Base-by-base conservation (phyloP, 805 yeast genomes). In the Ogataea pini region DNA sequence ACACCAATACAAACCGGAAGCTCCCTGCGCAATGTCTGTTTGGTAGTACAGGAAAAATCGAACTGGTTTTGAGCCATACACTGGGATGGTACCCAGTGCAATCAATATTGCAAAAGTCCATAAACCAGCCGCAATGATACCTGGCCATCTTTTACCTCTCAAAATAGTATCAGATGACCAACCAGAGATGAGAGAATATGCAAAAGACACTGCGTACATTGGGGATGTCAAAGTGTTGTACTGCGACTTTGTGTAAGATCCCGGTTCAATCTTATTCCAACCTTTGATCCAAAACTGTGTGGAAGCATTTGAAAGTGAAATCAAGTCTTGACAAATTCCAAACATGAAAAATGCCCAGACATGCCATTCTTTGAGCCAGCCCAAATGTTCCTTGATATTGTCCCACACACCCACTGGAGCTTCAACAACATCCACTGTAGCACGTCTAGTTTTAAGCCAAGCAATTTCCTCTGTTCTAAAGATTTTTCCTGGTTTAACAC, bases 401-500 rank as follows among this genome's bases (percentile, higher is more conserved):
- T 29, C 42, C 54, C 37, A 41, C 3, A 43, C 20, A 32, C 55
- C 55, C 13, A 40, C 33, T n/a, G 55, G 57, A 1, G 34, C 40
- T 22, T 34, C 38, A 22, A 39, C 50, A 24, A 38, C 25, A 17
- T 45, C 36, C 9, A 45, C 29, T n/a, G 38, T n/a, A 18, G 57
- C 57, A 17, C 31, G 42, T 45, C 57, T 50, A 12, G 42, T 32
- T 27, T 41, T 44, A 22, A 52, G 42, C 51, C 52, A 52, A 3
- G 43, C 46, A 18, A 51, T 47, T 24, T 54, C 55, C 20, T 47
- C 33, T 33, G 42, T 46, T 32, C 37, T 29, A 41, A 44, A 46
- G 59, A 62, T 5, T 60, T 62, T 13, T 59, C 64, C 12, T 62
- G 71, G 51, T 63, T 70, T 16, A 55, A 48, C 41, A 62, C 52